Conservation (phyloP, 257 asterid genomes). For the Solanum paucissectum region DNA sequence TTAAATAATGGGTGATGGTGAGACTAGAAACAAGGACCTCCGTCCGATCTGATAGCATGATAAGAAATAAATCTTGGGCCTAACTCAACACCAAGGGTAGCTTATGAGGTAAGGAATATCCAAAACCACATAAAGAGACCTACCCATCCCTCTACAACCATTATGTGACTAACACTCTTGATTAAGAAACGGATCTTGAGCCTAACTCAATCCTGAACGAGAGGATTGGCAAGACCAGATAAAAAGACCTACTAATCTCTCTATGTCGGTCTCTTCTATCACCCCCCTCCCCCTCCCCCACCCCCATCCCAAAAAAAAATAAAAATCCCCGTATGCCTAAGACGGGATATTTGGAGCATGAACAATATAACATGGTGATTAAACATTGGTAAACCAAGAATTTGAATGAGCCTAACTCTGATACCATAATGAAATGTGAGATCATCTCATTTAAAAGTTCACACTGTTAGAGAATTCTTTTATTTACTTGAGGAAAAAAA, state of each 20-base stretch:
- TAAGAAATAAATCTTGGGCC: background rate
- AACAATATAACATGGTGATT: background rate
- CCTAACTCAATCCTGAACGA: background rate
- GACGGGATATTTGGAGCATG: background rate
- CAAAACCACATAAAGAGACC: background rate
- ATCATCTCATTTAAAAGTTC: background rate
- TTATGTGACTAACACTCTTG: background rate
- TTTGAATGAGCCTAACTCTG: background rate
- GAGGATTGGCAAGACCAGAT: background rate
- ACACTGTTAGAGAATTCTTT: background rate
- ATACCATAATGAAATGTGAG: background rate
- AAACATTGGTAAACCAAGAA: background rate
- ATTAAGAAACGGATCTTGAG: background rate
- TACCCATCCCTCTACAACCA: background rate
- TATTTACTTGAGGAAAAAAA: background rate
- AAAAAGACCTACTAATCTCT: background rate
- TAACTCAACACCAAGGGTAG: background rate
- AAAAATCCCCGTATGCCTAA: background rate
- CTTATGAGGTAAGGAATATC: background rate
- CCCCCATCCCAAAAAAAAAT: fast-evolving
- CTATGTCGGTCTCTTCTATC: background rate
- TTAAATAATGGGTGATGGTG: background rate
- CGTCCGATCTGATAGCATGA: background rate
- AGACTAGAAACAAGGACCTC: background rate
- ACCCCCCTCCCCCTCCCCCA: too few species aligned